Conservation (phyloP, 805 yeast genomes). For the Candida ponderosae region DNA sequence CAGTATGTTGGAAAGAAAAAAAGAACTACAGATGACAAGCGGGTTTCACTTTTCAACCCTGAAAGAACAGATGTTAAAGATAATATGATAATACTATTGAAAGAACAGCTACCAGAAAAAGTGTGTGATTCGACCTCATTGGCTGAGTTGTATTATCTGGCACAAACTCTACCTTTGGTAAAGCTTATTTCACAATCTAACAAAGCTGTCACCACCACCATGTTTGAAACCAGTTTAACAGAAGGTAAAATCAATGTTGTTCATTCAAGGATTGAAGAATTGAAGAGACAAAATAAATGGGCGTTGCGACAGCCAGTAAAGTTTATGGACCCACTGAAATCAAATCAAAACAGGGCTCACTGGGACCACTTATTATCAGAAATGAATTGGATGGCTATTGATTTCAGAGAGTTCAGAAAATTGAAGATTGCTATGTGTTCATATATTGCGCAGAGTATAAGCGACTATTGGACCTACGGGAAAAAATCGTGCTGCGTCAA, state of each 20-base stretch:
- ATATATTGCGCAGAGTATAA: slow-evolving; percentile 61
- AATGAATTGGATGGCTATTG: slow-evolving; percentile 77
- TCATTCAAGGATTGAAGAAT: slow-evolving; percentile 85
- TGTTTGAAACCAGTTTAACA: slow-evolving; percentile 74
- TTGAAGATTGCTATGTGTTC: slow-evolving; percentile 65
- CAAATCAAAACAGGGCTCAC: slow-evolving; percentile 37
- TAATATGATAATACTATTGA: slow-evolving; percentile 37
- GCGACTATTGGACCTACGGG: slow-evolving; percentile 75
- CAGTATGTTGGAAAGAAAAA: too few species aligned
- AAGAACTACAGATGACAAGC: slow-evolving; percentile 7
- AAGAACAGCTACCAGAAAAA: slow-evolving; percentile 44
- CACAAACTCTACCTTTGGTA: slow-evolving; percentile 81
- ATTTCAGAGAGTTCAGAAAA: slow-evolving; percentile 63
- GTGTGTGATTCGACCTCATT: slow-evolving; percentile 56
- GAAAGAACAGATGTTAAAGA: slow-evolving; percentile 35
- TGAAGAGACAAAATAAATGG: slow-evolving; percentile 85
- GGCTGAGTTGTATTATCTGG: slow-evolving; percentile 78
- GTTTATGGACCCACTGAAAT: slow-evolving; percentile 52
- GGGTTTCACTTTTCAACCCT: slow-evolving; percentile 20
- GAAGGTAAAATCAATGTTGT: slow-evolving; percentile 91
- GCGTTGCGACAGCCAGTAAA: slow-evolving; percentile 77
- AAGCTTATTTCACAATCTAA: slow-evolving; percentile 80
- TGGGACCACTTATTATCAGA: slow-evolving; percentile 74
- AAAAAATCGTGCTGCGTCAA: slow-evolving; percentile 59
- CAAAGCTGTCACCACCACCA: slow-evolving; percentile 77